phyloP scores from a whole-genome alignment of 176 grass and related monocot species.

The Rhynchospora pubera region DNA sequence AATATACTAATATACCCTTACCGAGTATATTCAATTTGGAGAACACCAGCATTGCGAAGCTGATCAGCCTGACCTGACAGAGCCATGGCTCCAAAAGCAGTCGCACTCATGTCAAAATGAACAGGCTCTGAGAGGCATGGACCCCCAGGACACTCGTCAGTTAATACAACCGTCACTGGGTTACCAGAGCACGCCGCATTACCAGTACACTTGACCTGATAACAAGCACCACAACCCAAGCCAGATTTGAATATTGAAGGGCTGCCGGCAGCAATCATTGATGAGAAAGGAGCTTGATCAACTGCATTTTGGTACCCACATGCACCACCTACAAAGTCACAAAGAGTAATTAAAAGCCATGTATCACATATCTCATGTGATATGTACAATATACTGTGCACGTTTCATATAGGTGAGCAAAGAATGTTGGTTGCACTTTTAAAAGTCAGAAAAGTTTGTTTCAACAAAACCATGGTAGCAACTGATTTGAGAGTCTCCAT shows the following conservation, averaged over 20 bases:
- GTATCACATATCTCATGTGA: slow-evolving; percentile 6
- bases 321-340: slow-evolving; percentile 39
- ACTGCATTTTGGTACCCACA: slow-evolving; percentile 54
- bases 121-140: slow-evolving; percentile 29
- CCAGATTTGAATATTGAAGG: slow-evolving; percentile 41
- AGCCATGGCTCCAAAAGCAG: slow-evolving; percentile 61
- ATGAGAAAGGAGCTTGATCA: slow-evolving; percentile 43
- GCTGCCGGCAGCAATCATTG: slow-evolving; percentile 50
- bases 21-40: slow-evolving; percentile 49
- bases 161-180: slow-evolving; percentile 51
- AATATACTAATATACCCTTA: slow-evolving; percentile 12
- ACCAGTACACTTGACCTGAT: slow-evolving; percentile 42
- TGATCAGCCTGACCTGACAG: slow-evolving; percentile 31
- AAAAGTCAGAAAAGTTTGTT: background rate
- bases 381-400: slow-evolving; percentile 9
- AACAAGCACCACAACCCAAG: slow-evolving; percentile 58
- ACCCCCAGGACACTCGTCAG: slow-evolving; percentile 49
- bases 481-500: background rate
- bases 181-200: slow-evolving; percentile 42
- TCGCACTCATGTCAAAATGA: slow-evolving; percentile 65
- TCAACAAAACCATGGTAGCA: background rate
- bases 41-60: slow-evolving; percentile 37
- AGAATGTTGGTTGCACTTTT: background rate
- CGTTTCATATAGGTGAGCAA: background rate
- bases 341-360: background rate